Evolutionary conservation across 2,329 filamentous ascomycete genomes (phyloP).

Genomic region (Byssoonygena ceratinophila): DNA sequence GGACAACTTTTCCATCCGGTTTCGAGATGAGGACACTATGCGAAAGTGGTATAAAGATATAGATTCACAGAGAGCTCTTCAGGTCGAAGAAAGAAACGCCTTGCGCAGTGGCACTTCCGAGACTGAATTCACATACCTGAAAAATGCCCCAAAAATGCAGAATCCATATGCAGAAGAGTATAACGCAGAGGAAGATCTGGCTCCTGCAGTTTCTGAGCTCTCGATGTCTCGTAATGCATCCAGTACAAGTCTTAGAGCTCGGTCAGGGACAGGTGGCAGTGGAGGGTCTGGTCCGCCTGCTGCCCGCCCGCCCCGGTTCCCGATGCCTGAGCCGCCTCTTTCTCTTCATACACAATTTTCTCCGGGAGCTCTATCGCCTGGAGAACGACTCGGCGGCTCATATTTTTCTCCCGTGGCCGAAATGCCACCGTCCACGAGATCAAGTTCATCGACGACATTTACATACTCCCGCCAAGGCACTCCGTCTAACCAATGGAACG

Average conservation of each 20-base stretch:
- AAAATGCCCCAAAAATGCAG: constrained; percentile 56
- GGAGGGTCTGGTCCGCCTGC: constrained; percentile 29
- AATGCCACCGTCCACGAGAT: constrained; percentile 45
- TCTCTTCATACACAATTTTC: constrained; percentile 57
- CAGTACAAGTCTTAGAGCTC: constrained; percentile 61
- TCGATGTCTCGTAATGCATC: constrained; percentile 57
- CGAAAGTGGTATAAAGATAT: constrained; percentile 81
- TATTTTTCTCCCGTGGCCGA: constrained; percentile 88
- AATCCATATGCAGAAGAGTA: constrained; percentile 68
- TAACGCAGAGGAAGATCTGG: constrained; percentile 43
- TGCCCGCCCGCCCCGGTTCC: constrained; percentile 60
- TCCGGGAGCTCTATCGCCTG: constrained; percentile 47
- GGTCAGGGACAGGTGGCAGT: constrained; percentile 60
- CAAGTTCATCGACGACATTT: constrained; percentile 54
- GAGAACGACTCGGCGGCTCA: constrained; percentile 58
- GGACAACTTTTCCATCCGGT: constrained; percentile 92
- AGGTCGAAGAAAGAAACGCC: constrained; percentile 45
- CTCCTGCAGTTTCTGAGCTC: constrained; percentile 39
- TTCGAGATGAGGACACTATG: constrained; percentile 82
- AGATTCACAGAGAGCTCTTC: constrained; percentile 57
- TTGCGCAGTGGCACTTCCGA: constrained; percentile 47
- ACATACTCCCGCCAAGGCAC: constrained; percentile 66
- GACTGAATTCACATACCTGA: constrained; percentile 73
- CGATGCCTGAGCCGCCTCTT: constrained; percentile 49
- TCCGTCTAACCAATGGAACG: constrained; percentile 55